A percentile compares a stretch with the other conserved stretches of the same genome.
phyloP scores from a whole-genome alignment of 1,284 basidiomycete genomes.

The Rhodotorula mucilaginosa region DNA sequence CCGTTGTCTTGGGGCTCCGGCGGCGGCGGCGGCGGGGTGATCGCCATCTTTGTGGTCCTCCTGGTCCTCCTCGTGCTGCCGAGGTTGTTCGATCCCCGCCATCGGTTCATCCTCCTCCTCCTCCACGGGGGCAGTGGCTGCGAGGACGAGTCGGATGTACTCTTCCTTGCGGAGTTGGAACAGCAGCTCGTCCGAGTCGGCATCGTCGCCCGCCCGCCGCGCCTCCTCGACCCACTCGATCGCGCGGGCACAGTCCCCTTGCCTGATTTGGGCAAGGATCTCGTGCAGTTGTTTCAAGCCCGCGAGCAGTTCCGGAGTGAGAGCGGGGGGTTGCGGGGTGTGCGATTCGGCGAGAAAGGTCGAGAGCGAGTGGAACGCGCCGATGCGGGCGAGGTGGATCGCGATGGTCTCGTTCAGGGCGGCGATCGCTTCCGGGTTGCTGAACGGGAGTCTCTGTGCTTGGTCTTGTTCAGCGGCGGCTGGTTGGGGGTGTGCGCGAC shows the following conservation, averaged over 20 bases:
- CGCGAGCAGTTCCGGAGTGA: constrained; percentile 47
- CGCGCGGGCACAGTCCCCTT: constrained; percentile 68
- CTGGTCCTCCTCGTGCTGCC: constrained; percentile 11
- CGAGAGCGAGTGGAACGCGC: constrained; percentile 70
- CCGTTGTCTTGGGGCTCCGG: not conserved
- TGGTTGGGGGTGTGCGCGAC: too few species aligned
- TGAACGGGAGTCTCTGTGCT: constrained; percentile 57
- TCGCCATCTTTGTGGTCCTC: too few species aligned
- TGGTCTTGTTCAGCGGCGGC: constrained; percentile 36
- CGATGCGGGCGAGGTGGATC: constrained; percentile 72
- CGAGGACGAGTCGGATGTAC: constrained; percentile 16
- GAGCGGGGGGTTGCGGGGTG: constrained; percentile 42
- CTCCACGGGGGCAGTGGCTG: not conserved
- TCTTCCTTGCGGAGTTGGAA: constrained; percentile 33
- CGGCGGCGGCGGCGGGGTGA: not conserved
- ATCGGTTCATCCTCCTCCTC: not conserved
- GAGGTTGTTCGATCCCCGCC: not conserved
- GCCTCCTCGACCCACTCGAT: constrained; percentile 59
- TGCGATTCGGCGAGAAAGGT: constrained; percentile 57
- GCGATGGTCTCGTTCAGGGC: constrained; percentile 73
- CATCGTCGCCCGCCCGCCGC: too few species aligned
- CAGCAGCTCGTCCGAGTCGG: constrained; percentile 22
- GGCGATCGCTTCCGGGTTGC: constrained; percentile 58
- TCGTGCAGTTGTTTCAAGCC: constrained; percentile 60
- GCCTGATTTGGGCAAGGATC: constrained; percentile 67